phyloP scores from a whole-genome alignment of 2,329 filamentous ascomycete genomes.

The Fusarium torulosum region DNA sequence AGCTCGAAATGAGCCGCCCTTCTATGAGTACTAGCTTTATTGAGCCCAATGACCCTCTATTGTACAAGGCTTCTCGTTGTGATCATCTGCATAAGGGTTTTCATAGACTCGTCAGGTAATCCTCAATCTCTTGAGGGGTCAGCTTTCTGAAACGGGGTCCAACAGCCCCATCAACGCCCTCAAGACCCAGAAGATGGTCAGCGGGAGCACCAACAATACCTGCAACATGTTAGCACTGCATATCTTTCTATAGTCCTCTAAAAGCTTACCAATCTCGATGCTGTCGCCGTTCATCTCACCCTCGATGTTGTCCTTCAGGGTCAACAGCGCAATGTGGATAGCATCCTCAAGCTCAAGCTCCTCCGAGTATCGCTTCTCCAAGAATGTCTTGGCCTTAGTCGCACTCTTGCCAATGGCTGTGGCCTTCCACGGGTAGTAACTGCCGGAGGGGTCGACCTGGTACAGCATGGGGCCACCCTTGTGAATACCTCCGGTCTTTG shows the following conservation, averaged over 20 bases:
- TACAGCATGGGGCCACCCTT: slow-evolving; percentile 98
- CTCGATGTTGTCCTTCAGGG: slow-evolving; percentile 98
- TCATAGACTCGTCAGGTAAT: slow-evolving; percentile 98
- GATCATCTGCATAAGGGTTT: slow-evolving; percentile 44
- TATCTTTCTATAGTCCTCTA: accelerated
- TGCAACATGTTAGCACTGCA: slow-evolving; percentile 55
- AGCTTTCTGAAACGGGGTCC: slow-evolving; percentile 94
- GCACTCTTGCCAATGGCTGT: slow-evolving; percentile 99
- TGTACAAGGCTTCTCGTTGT: slow-evolving; percentile 57
- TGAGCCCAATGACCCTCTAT: slow-evolving; percentile 61
- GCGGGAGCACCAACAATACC: slow-evolving; percentile 96
- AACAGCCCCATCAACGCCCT: slow-evolving; percentile 86
- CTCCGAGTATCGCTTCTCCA: slow-evolving; percentile 99
- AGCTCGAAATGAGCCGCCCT: slow-evolving; percentile 25
- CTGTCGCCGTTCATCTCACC: slow-evolving; percentile 99
- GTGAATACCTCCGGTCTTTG: slow-evolving; percentile 94
- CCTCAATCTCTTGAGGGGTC: slow-evolving; percentile 97
- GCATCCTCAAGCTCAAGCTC: slow-evolving; percentile 97
- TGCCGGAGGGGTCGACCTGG: slow-evolving; percentile 98
- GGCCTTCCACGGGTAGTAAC: slow-evolving; percentile 99
- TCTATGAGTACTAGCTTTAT: slow-evolving; percentile 49
- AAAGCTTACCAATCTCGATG: slow-evolving; percentile 88
- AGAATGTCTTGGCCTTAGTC: slow-evolving; percentile 97
- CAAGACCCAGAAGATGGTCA: slow-evolving; percentile 90
- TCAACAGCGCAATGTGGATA: slow-evolving; percentile 96